Evolutionary conservation across 176 grass and related monocot species (phyloP).

Genomic region (Aechmea fasciata): DNA sequence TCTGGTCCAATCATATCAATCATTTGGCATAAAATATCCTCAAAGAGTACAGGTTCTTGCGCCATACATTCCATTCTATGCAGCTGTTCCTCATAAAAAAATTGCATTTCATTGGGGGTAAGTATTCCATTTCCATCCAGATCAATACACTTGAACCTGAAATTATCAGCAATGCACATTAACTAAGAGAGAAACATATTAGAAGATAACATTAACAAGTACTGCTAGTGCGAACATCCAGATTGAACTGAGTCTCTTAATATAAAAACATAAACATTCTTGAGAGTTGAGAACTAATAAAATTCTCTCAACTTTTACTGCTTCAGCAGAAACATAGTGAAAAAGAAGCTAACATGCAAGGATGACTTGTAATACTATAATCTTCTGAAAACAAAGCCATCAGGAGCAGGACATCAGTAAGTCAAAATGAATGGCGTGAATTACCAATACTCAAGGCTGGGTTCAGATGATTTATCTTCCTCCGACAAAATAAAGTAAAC

Average conservation of each 20-base stretch:
- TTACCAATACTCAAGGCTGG: slow-evolving; percentile 99
- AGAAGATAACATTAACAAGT: not conserved
- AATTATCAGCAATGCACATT: slow-evolving; percentile 17
- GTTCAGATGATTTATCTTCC: slow-evolving; percentile 96
- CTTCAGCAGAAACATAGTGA: no score
- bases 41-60: slow-evolving; percentile 96
- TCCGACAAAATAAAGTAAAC: slow-evolving; percentile 98
- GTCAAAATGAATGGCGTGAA: slow-evolving; percentile 1
- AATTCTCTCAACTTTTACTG: no score
- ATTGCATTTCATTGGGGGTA: slow-evolving; percentile 93
- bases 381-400: not conserved
- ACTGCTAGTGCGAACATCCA: not conserved
- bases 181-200: slow-evolving; percentile 13
- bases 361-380: not conserved
- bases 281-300: no score
- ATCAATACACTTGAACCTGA: slow-evolving; percentile 99
- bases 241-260: no score
- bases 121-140: slow-evolving; percentile 96
- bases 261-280: no score
- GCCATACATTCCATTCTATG: slow-evolving; percentile 99
- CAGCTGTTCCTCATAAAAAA: slow-evolving; percentile 99
- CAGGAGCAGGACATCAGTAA: not conserved
- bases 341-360: slow-evolving; percentile 5
- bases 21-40: slow-evolving; percentile 99
- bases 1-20: slow-evolving; percentile 99